phyloP scores from a whole-genome alignment of 1,284 basidiomycete species.

The Ceratobasidium sp. region DNA sequence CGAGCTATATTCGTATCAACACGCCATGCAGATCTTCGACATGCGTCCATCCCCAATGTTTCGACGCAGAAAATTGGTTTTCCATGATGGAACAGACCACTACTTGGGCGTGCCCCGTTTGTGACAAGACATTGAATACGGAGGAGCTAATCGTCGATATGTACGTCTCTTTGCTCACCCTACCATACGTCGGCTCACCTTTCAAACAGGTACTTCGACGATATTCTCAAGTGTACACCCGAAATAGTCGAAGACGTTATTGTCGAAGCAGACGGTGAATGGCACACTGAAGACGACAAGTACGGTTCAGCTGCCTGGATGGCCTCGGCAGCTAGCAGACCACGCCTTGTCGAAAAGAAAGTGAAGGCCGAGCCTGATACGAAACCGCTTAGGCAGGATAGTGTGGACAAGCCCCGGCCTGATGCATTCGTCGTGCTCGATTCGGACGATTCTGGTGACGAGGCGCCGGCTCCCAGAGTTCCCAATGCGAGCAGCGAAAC shows the following conservation, averaged over 20 bases:
- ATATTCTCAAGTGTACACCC: constrained; percentile 77
- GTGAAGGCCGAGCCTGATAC: constrained; percentile 32
- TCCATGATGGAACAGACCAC: constrained; percentile 96
- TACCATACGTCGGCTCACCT: constrained; percentile 12
- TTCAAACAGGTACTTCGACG: constrained; percentile 73
- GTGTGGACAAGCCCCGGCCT: constrained; percentile 50
- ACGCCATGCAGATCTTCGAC: constrained; percentile 84
- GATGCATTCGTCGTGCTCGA: constrained; percentile 76
- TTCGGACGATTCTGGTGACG: constrained; percentile 77
- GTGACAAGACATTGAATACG: constrained; percentile 77
- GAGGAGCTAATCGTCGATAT: constrained; percentile 92
- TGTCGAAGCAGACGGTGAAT: constrained; percentile 91
- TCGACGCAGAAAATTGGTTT: constrained; percentile 94
- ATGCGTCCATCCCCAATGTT: constrained; percentile 94
- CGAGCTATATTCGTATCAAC: constrained; percentile 86
- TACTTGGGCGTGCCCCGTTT: constrained; percentile 96
- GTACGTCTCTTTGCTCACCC: constrained; percentile 58
- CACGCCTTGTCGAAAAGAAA: constrained; percentile 55
- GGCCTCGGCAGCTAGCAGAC: constrained; percentile 47
- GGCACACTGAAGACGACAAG: constrained; percentile 91
- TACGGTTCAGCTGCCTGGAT: constrained; percentile 78
- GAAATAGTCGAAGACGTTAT: constrained; percentile 89
- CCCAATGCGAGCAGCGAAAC: constrained; percentile 58
- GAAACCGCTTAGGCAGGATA: constrained; percentile 20
- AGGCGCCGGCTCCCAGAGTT: constrained; percentile 53